Evolutionary conservation across 371 early-diverging fungal genomes (phyloP), one percentile per base, ranked within the genome.

Genomic region (Mortierella polycephala): DNA sequence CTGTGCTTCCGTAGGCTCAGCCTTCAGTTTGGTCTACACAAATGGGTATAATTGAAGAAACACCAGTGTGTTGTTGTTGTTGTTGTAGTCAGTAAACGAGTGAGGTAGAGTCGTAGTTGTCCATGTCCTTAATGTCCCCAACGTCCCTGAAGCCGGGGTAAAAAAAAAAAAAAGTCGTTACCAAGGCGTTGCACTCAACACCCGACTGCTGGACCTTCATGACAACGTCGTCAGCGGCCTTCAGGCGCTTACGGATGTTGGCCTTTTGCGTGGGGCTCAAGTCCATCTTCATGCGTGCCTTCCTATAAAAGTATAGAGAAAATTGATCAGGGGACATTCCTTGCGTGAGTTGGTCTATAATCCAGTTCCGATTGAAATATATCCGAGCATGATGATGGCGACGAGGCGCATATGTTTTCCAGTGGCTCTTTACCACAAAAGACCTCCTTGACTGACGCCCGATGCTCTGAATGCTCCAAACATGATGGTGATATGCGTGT

Each of bases 211-310:
- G 83, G 23, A 98, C 85, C 13, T 91, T 89, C 55, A 93, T 91
- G 60, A 98, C 89, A 23, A 97, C 96, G 51, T 90, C 85, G 83
- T 98, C 98, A 0, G 96, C 98, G 7, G 91, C 94, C 70, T 89
- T 90, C 69, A 98, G 88, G 57, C 98, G 89, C 89, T 94, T 94
- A 67, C 97, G 92, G 54, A 96, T 94, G 73, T 97, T 96, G 72
- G 94, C 95, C 83, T 98, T 98, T 73, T 97, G 94, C 13, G 94
- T 95, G 57, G 88, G 87, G 70, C 94, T 96, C 65, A 79, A 52
- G 67, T 79, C 70, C 91, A 98, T 89, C 66, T 94, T 90, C 82
- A 89, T 92, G 57, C 94, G 93, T 56, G 85, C 87, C 74, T 92
- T 92, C 90, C 91, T 90, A 71, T 1, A 55, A 7, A 11, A 16